These are phyloP conservation scores for Trifolium subterraneum DNA, from an alignment of 306 rosid genomes.

Conservation along the genomic window DNA sequence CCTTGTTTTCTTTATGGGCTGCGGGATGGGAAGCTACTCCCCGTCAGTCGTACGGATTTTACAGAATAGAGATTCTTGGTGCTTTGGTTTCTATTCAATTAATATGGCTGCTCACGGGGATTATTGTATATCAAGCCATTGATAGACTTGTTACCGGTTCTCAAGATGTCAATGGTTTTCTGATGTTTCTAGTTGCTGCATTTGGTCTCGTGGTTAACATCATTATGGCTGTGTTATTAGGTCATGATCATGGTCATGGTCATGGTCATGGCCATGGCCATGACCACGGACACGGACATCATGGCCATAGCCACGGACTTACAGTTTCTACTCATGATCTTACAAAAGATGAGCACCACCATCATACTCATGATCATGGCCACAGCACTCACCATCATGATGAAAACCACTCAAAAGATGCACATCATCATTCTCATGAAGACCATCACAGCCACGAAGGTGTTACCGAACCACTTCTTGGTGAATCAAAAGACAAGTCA, in stretches of 20 bases:
- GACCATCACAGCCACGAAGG: slow-evolving; percentile 43
- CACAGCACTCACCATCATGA: slow-evolving; percentile 35
- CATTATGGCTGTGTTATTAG: slow-evolving; percentile 68
- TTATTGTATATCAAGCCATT: slow-evolving; percentile 78
- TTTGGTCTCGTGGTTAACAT: slow-evolving; percentile 78
- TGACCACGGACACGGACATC: slow-evolving; percentile 51
- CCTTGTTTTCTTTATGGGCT: slow-evolving; percentile 80
- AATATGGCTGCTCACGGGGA: slow-evolving; percentile 82
- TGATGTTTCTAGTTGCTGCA: slow-evolving; percentile 71
- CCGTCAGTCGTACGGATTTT: slow-evolving; percentile 82
- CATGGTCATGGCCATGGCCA: slow-evolving; percentile 52
- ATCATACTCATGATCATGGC: slow-evolving; percentile 56
- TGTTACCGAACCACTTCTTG: slow-evolving; percentile 52
- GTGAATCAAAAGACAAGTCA: slow-evolving; percentile 40
- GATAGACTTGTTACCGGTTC: slow-evolving; percentile 54
- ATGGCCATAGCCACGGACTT: slow-evolving; percentile 54
- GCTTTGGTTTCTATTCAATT: slow-evolving; percentile 79
- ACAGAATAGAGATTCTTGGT: slow-evolving; percentile 80
- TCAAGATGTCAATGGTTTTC: slow-evolving; percentile 59
- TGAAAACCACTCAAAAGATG: slow-evolving; percentile 29
- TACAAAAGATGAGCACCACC: slow-evolving; percentile 51
- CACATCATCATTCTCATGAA: slow-evolving; percentile 39
- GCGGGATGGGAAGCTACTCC: slow-evolving; percentile 87
- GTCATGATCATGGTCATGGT: slow-evolving; percentile 67
- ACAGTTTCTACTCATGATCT: slow-evolving; percentile 53